Conservation (phyloP, 495 filamentous ascomycete species). For the Thermochaetoides thermophila region DNA sequence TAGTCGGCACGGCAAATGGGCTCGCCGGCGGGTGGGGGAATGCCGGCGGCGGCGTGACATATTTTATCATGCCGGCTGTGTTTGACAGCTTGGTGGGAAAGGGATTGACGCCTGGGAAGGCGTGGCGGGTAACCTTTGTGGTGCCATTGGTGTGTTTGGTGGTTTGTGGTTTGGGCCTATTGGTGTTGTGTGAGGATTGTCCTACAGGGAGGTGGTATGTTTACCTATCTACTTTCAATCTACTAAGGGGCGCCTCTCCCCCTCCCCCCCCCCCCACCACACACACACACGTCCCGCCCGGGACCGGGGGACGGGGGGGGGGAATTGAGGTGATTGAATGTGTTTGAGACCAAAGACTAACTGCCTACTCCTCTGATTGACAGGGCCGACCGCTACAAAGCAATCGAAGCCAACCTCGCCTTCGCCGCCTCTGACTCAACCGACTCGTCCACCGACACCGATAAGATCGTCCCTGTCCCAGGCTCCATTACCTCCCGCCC, state of each 20-base stretch:
- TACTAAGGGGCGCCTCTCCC: too few species aligned
- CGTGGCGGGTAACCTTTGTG: constrained; percentile 76
- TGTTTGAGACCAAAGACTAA: too few species aligned
- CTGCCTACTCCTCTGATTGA: too few species aligned
- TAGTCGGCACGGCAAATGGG: constrained; percentile 83
- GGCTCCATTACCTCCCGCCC: constrained; percentile 46
- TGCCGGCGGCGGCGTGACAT: constrained; percentile 74
- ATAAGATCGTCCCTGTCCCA: constrained; percentile 32
- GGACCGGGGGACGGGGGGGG: too few species aligned
- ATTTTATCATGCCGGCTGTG: constrained; percentile 89
- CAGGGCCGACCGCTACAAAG: constrained; percentile 8
- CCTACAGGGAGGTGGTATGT: constrained; percentile 57
- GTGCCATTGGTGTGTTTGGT: constrained; percentile 70
- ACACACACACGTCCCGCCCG: neutral
- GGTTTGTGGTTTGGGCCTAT: constrained; percentile 46
- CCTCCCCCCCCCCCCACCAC: neutral
- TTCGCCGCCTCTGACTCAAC: too few species aligned
- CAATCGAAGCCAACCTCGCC: constrained; percentile 5
- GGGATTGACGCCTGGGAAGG: constrained; percentile 46
- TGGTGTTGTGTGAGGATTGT: constrained; percentile 68
- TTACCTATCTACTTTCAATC: too few species aligned
- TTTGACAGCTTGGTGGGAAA: constrained; percentile 60
- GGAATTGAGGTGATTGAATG: too few species aligned
- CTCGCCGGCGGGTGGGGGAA: constrained; percentile 81
- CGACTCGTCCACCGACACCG: too few species aligned